phyloP scores from a whole-genome alignment of 352 stramenopile species.

The Globisporangium rhizosaccharum region DNA sequence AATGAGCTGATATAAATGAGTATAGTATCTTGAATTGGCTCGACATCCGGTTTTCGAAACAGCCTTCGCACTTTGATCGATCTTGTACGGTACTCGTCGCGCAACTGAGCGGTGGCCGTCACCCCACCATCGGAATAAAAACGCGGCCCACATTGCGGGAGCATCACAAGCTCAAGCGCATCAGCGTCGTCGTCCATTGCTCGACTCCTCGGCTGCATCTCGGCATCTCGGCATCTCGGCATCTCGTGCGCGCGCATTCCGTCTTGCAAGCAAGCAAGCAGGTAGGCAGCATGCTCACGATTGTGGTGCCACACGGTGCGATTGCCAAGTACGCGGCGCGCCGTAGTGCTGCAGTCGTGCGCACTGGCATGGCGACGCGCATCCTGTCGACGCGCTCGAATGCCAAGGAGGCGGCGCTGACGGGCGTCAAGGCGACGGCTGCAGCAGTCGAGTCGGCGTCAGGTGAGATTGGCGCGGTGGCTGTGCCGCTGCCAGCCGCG shows the following conservation, averaged over 20 bases:
- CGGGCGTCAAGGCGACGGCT: conserved; percentile 25
- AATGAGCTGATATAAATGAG: too few species aligned
- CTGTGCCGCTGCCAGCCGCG: background rate
- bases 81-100: too few species aligned
- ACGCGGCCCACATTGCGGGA: conserved; percentile 1
- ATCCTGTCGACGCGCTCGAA: conserved; percentile 59
- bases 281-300: conserved; percentile 13
- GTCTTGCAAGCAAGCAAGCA: background rate
- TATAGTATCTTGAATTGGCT: too few species aligned
- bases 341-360: conserved; percentile 1
- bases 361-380: conserved; percentile 22
- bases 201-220: too few species aligned
- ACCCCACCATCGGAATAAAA: conserved; percentile 13
- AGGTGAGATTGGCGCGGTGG: conserved; percentile 4
- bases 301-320: conserved; percentile 10
- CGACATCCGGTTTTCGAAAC: too few species aligned
- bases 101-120: background rate
- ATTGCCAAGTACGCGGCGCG: conserved; percentile 9
- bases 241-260: background rate
- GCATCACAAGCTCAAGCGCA: background rate
- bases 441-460: conserved; percentile 17
- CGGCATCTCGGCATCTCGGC: background rate
- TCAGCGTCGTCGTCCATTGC: background rate
- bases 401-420: conserved; percentile 31
- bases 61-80: too few species aligned